A percentile compares a stretch with the other conserved stretches of the same genome.
Evolutionary conservation across 768 basidiomycete genomes (phyloP).

Genomic region (Pisolithus marmoratus): DNA sequence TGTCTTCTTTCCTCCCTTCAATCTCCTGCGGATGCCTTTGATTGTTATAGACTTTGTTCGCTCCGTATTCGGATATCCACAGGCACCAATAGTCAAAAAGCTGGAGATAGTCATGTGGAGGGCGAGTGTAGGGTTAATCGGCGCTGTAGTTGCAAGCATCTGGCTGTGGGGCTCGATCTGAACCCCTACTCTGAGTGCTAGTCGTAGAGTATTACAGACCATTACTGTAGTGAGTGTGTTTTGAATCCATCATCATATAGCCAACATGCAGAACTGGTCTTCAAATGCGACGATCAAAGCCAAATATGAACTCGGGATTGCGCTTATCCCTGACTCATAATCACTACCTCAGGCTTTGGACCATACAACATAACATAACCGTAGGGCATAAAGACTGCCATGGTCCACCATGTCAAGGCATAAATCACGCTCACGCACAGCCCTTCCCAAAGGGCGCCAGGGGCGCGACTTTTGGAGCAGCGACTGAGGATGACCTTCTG

Average conservation of each 20-base stretch:
- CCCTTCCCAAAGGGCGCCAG: conserved; percentile 13
- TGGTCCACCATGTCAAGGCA: background rate
- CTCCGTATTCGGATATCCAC: conserved; percentile 14
- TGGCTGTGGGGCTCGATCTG: conserved; percentile 22
- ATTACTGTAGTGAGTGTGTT: too few species aligned
- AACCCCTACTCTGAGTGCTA: background rate
- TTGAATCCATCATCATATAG: too few species aligned
- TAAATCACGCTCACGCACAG: background rate
- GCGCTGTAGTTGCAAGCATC: conserved; percentile 20
- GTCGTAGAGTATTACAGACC: too few species aligned
- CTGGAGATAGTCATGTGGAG: conserved; percentile 39
- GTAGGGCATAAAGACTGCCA: background rate
- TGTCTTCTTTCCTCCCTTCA: conserved; percentile 49
- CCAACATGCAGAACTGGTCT: too few species aligned
- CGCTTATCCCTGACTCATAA: too few species aligned
- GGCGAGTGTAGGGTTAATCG: conserved; percentile 35
- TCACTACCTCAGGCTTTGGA: too few species aligned
- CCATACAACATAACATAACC: background rate
- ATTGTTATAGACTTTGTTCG: conserved; percentile 1
- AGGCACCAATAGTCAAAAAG: conserved; percentile 1
- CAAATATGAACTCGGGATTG: too few species aligned
- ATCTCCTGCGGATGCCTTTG: conserved; percentile 29
- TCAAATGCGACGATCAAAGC: too few species aligned
- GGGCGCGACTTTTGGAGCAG: conserved; percentile 37
- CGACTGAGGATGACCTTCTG: conserved; percentile 39